Evolutionary conservation across 441 rosid genomes (phyloP).

Genomic region (Melastoma candidum): DNA sequence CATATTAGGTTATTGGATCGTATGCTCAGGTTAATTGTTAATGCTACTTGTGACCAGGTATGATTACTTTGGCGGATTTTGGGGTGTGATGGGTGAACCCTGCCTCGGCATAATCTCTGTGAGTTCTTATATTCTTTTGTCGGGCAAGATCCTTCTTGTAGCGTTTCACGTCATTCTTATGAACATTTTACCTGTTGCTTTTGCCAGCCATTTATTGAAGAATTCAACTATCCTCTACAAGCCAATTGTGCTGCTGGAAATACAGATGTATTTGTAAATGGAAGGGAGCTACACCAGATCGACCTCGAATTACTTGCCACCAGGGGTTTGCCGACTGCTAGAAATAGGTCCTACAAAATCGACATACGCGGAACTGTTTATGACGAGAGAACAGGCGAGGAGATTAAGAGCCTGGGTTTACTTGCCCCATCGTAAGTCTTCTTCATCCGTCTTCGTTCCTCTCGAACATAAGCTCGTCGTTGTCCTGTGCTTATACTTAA

Average conservation of each 20-base stretch:
- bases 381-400: slow-evolving; percentile 7
- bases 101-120: slow-evolving; percentile 16
- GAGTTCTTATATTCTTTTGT: background rate
- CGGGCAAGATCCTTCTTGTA: background rate
- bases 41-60: slow-evolving; percentile 5
- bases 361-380: slow-evolving; percentile 10
- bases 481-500: background rate
- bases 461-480: background rate
- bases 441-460: background rate
- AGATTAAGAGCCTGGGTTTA: background rate
- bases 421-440: slow-evolving; percentile 15
- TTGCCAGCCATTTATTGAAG: slow-evolving; percentile 9
- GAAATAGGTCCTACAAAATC: slow-evolving; percentile 8
- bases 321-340: slow-evolving; percentile 8
- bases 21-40: background rate
- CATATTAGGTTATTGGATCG: too few relatives aligned
- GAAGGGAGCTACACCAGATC: slow-evolving; percentile 13
- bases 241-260: slow-evolving; percentile 10
- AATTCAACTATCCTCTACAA: slow-evolving; percentile 7
- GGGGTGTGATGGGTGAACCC: slow-evolving; percentile 12
- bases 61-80: slow-evolving; percentile 12
- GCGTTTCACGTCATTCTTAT: too few relatives aligned
- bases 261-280: slow-evolving; percentile 12
- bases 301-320: slow-evolving; percentile 9
- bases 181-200: background rate